Evolutionary conservation across 164 flowering plant species (phyloP), one percentile per base, ranked within the genome.

Genomic region (Aristolochia contorta): DNA sequence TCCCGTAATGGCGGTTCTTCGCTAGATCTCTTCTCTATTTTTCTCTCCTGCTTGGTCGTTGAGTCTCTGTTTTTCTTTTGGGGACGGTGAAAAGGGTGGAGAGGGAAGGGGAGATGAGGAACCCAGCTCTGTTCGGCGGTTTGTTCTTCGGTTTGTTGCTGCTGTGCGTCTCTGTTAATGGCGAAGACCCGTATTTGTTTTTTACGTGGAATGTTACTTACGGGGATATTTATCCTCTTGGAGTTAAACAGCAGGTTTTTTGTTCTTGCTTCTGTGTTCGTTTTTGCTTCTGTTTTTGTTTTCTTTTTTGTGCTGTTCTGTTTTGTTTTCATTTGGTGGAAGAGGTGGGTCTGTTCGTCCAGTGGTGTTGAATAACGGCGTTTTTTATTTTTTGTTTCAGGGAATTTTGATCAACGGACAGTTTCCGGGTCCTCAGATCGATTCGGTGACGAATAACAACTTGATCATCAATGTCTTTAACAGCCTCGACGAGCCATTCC

Each of bases 331-430:
- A 13, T 56, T 57, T 49, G 15, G 2, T 47, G 12, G 6, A 5
- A 7, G 8, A 45, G 13, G 32, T 4, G 32, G 30, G 8, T 56
- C 22, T 56, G 16, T 47, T 47, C 20, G 46, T 52, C 24, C 47
- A 6, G 45, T 10, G 8, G 4, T 37, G 14, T 37, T 37, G 20
- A 16, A 19, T 30, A 18, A 20, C 6, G 47, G 58, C 27, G 58
- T 22, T 22, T 52, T 37, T 37, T 10, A 4, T 37, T 37, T 37
- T 5, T 27, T 52, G 55, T 64, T 33, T 73, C 90, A 93, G 99
- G 99, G 89, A 61, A 93, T 93, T 53, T 71, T 93, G 87, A 93
- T 93, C 47, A 93, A 93, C 77, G 97, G 97, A 54, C 96, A 90
- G 74, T 93, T 93, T 73, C 99, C 99, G 52, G 99, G 99, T 19